phyloP scores from a whole-genome alignment of 768 basidiomycete genomes.

The Cystobasidium ongulense region DNA sequence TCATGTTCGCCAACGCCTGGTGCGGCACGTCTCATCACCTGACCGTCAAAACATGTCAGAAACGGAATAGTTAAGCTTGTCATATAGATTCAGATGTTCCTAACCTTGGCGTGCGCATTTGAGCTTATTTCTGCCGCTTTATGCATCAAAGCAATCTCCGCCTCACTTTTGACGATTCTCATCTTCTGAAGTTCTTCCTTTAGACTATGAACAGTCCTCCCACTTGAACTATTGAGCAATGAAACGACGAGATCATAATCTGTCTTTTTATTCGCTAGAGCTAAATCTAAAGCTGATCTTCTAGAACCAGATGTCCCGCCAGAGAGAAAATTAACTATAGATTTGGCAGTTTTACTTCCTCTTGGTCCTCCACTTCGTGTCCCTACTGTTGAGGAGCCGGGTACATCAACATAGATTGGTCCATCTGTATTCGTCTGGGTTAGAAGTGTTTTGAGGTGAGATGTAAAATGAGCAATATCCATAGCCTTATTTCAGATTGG shows the following conservation, averaged over 20 bases:
- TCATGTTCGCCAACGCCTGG: slow-evolving; percentile 56
- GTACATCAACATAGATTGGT: slow-evolving; percentile 50
- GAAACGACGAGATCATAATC: slow-evolving; percentile 56
- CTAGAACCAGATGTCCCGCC: slow-evolving; percentile 46
- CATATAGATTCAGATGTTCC: neutral
- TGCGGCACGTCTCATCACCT: slow-evolving; percentile 35
- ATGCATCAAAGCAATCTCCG: slow-evolving; percentile 72
- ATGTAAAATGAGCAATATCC: slow-evolving; percentile 52
- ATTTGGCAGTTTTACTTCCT: slow-evolving; percentile 41
- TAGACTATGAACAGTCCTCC: slow-evolving; percentile 52
- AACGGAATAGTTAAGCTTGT: neutral
- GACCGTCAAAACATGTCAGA: neutral
- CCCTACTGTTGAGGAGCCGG: slow-evolving; percentile 43
- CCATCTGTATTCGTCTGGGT: slow-evolving; percentile 36
- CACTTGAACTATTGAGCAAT: slow-evolving; percentile 49
- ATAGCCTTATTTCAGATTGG: too few species aligned
- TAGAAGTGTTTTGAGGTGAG: slow-evolving; percentile 46
- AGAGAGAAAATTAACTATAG: slow-evolving; percentile 50
- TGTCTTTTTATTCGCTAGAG: slow-evolving; percentile 38
- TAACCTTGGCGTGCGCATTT: slow-evolving; percentile 60
- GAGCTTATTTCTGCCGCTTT: slow-evolving; percentile 79
- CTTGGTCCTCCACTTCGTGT: slow-evolving; percentile 32
- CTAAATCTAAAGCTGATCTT: slow-evolving; percentile 47
- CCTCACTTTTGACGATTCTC: slow-evolving; percentile 67
- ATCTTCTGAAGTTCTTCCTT: slow-evolving; percentile 63